A percentile compares a stretch with the other conserved stretches of the same genome.
Conservation (phyloP, 202 grass and related monocot species). For the Setaria italica region DNA sequence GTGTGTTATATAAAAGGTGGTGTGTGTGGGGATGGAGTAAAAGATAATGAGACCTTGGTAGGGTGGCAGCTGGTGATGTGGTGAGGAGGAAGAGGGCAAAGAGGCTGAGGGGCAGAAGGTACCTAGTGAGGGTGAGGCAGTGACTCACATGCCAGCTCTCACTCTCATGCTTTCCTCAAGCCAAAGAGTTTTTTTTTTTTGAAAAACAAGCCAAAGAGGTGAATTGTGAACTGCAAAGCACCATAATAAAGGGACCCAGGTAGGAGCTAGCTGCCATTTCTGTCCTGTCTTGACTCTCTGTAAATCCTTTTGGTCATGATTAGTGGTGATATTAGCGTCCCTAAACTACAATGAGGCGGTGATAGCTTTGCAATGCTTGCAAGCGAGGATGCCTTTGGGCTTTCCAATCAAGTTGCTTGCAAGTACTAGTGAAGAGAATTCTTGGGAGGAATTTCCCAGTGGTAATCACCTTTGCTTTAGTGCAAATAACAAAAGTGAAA, state of each 20-base stretch:
- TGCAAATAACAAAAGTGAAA: conserved; percentile 20
- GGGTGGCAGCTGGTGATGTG: conserved; percentile 42
- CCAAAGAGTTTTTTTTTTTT: neutral
- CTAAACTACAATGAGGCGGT: neutral
- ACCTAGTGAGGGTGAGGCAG: neutral
- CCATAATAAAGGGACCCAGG: neutral
- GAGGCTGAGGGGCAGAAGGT: too few relatives aligned
- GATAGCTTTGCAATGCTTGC: conserved; percentile 19
- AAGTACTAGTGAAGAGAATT: neutral
- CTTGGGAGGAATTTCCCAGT: neutral
- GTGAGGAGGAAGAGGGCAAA: conserved; percentile 13
- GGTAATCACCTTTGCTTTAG: conserved; percentile 17
- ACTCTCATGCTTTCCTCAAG: neutral
- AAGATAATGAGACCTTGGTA: conserved; percentile 49
- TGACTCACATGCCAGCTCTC: neutral
- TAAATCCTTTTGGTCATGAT: conserved; percentile 23
- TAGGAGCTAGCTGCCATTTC: conserved; percentile 32
- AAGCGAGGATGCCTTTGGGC: neutral
- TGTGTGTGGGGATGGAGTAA: conserved; percentile 17
- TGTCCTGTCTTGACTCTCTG: conserved; percentile 16
- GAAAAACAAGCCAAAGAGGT: too few relatives aligned
- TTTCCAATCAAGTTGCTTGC: neutral
- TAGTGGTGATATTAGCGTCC: conserved; percentile 4
- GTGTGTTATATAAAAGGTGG: conserved; percentile 44
- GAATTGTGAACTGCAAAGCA: too few relatives aligned